Conservation (phyloP, 768 basidiomycete genomes). For the Mycena belliarum region DNA sequence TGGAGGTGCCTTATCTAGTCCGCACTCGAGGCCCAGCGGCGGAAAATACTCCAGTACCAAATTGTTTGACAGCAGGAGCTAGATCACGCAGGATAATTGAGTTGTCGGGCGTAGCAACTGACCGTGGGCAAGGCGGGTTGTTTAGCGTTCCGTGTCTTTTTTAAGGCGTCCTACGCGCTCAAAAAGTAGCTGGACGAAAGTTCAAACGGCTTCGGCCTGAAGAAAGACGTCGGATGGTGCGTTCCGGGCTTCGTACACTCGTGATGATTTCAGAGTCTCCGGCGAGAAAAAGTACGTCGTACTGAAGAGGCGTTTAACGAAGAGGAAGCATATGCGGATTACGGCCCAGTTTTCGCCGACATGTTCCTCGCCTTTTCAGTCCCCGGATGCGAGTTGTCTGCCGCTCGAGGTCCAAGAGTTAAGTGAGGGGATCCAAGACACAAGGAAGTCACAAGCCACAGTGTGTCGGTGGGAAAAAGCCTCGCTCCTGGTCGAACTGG, state of each 20-base stretch:
- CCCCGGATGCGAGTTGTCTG: conserved; percentile 6
- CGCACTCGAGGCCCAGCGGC: conserved; percentile 13
- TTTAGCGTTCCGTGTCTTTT: conserved; percentile 14
- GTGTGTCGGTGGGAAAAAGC: conserved; percentile 1
- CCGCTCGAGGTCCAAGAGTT: neutral
- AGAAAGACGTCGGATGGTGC: conserved; percentile 9
- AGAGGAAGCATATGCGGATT: too few relatives aligned
- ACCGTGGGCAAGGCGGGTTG: conserved; percentile 9
- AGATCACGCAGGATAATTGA: conserved; percentile 13
- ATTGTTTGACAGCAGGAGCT: conserved; percentile 13
- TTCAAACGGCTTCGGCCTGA: conserved; percentile 14
- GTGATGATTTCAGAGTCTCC: neutral
- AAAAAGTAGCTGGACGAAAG: conserved; percentile 11
- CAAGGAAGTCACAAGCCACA: neutral
- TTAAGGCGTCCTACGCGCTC: conserved; percentile 14
- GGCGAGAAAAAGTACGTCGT: conserved; percentile 11
- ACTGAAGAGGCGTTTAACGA: conserved; percentile 9
- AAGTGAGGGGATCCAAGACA: neutral
- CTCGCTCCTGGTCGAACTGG: conserved; percentile 12
- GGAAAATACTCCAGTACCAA: conserved; percentile 1
- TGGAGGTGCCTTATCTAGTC: conserved; percentile 9
- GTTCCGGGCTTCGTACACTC: conserved; percentile 22
- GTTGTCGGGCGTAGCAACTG: conserved; percentile 7
- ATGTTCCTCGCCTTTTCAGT: conserved; percentile 10
- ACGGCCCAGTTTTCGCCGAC: conserved; percentile 13